phyloP scores from a whole-genome alignment of 2,329 filamentous ascomycete genomes.

The Penicillium italicum region DNA sequence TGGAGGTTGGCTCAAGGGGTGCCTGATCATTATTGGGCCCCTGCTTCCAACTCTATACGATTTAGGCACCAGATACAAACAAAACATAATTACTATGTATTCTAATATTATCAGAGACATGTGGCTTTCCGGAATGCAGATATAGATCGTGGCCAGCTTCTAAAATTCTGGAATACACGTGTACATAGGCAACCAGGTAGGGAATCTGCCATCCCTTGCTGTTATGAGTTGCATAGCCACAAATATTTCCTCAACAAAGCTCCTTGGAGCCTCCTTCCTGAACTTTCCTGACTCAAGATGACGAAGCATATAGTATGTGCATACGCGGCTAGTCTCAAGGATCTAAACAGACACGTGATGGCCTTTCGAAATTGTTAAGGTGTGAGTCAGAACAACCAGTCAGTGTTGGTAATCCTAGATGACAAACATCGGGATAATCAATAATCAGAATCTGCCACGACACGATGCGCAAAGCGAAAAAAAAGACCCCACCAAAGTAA shows the following conservation, averaged over 20 bases:
- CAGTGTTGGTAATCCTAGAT: background rate
- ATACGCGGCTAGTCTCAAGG: background rate
- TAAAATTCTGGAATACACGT: background rate
- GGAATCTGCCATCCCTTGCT: background rate
- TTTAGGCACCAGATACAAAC: background rate
- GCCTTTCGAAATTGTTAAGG: background rate
- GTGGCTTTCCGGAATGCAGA: background rate
- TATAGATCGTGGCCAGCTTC: background rate
- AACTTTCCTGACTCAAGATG: background rate
- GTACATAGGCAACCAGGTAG: background rate
- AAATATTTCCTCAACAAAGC: background rate
- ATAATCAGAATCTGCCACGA: background rate
- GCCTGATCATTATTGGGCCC: background rate
- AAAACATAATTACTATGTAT: background rate
- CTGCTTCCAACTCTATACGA: background rate
- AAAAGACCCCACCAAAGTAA: too few relatives aligned
- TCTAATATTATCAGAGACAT: background rate
- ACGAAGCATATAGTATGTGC: background rate
- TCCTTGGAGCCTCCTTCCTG: background rate
- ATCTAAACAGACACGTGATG: background rate
- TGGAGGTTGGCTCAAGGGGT: background rate
- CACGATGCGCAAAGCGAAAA: background rate
- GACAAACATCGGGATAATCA: background rate
- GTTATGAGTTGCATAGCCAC: background rate
- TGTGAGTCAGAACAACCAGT: slow-evolving; percentile 1